Evolutionary conservation across 495 filamentous ascomycete genomes (phyloP).

Genomic region (Aspergillus taichungensis): DNA sequence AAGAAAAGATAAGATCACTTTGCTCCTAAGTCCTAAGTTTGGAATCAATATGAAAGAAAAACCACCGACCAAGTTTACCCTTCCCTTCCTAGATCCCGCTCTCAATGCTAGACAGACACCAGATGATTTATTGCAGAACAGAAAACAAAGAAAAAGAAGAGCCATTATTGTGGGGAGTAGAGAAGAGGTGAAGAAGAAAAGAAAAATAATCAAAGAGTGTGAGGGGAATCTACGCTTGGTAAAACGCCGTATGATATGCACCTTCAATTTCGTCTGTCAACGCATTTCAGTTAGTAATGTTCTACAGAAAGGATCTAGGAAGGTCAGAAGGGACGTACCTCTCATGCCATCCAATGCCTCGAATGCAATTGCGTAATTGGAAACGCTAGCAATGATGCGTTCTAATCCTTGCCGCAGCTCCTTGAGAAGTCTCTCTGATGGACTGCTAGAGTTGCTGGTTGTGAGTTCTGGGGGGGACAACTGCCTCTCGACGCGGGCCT

Average conservation of each 20-base stretch:
- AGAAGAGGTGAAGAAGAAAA: background rate
- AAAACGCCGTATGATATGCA: conserved; percentile 39
- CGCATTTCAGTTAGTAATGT: conserved; percentile 4
- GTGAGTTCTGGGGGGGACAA: conserved; percentile 30
- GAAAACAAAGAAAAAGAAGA: background rate
- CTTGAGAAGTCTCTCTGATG: conserved; percentile 37
- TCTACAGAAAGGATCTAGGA: background rate
- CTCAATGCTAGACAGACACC: no score
- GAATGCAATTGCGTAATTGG: conserved; percentile 50
- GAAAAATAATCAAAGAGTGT: background rate
- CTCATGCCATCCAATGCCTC: conserved; percentile 55
- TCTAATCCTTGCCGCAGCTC: conserved; percentile 47
- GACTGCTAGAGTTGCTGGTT: conserved; percentile 19
- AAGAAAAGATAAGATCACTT: no score
- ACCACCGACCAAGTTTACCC: no score
- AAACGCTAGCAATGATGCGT: conserved; percentile 39
- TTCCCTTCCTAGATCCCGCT: no score
- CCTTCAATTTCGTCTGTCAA: conserved; percentile 35
- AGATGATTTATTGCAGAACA: background rate
- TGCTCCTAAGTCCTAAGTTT: no score
- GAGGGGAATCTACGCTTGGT: conserved; percentile 7
- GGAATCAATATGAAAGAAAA: no score
- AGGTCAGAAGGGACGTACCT: conserved; percentile 29
- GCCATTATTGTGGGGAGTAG: background rate
- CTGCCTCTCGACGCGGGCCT: conserved; percentile 40